Conservation (phyloP, 2,329 filamentous ascomycete species). For the Talaromyces sp. region DNA sequence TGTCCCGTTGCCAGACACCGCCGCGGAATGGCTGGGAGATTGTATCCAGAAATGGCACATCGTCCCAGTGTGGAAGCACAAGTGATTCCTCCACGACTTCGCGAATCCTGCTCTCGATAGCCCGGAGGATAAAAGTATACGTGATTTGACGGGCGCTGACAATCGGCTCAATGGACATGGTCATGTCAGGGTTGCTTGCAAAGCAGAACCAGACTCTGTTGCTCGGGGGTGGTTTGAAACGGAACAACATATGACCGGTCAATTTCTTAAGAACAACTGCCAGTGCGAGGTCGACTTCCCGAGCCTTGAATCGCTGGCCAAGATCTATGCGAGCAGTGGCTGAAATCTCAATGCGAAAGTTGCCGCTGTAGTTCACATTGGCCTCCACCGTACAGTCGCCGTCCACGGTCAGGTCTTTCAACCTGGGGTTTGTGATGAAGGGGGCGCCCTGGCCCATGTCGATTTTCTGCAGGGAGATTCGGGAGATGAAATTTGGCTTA, state of each 20-base stretch:
- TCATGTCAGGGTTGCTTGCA: constrained; percentile 86
- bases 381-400: constrained; percentile 83
- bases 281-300: constrained; percentile 83
- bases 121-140: constrained; percentile 81
- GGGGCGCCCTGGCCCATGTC: constrained; percentile 83
- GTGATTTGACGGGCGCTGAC: constrained; percentile 94
- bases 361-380: constrained; percentile 82
- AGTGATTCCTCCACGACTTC: constrained; percentile 89
- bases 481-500: constrained; percentile 82
- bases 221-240: constrained; percentile 90
- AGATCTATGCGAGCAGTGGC: constrained; percentile 91
- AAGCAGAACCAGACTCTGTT: constrained; percentile 97
- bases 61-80: constrained; percentile 93
- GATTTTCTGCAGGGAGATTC: constrained; percentile 74
- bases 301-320: constrained; percentile 77
- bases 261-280: constrained; percentile 79
- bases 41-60: constrained; percentile 84
- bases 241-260: constrained; percentile 76
- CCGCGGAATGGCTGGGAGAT: constrained; percentile 72
- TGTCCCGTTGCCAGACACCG: constrained; percentile 63
- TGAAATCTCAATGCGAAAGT: constrained; percentile 81
- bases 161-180: constrained; percentile 90
- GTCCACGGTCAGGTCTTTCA: constrained; percentile 85
- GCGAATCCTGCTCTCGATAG: constrained; percentile 91
- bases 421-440: constrained; percentile 77